phyloP scores from a whole-genome alignment of 805 yeast species.

The Candida peoriensis region DNA sequence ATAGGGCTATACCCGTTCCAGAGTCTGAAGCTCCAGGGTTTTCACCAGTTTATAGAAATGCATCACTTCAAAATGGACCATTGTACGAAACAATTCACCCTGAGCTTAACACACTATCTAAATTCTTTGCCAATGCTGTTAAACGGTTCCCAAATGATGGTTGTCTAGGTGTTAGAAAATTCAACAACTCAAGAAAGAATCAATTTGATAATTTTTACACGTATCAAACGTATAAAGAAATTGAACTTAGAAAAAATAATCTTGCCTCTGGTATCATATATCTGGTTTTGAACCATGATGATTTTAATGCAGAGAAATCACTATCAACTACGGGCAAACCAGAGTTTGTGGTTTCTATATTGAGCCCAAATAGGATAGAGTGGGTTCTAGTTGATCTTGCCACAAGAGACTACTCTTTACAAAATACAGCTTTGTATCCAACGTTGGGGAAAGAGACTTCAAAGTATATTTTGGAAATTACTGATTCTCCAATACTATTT shows the following conservation, averaged over 20 bases:
- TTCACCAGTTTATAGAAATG: constrained; percentile 10
- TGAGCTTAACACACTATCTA: constrained; percentile 33
- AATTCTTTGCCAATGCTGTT: constrained; percentile 33
- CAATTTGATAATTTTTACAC: constrained; percentile 21
- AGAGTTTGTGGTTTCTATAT: constrained; percentile 39
- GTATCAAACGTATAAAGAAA: constrained; percentile 25
- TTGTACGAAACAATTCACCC: constrained; percentile 30
- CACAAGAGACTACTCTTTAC: constrained; percentile 41
- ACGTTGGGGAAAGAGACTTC: constrained; percentile 47
- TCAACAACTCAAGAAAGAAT: constrained; percentile 16
- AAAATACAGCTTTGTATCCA: constrained; percentile 39
- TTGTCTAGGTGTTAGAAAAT: constrained; percentile 33
- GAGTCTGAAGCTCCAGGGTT: constrained; percentile 5
- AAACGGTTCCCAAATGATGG: constrained; percentile 21
- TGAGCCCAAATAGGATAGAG: constrained; percentile 45
- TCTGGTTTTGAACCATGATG: constrained; percentile 15
- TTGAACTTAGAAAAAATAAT: constrained; percentile 26
- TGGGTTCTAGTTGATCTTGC: constrained; percentile 58
- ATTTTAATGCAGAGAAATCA: constrained; percentile 21
- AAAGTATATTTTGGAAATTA: constrained; percentile 43
- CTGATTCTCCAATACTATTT: constrained; percentile 48
- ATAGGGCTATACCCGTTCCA: constrained; percentile 4
- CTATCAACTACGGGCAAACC: constrained; percentile 21
- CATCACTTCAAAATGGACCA: constrained; percentile 1
- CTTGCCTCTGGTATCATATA: constrained; percentile 38